Evolutionary conservation across 441 rosid genomes (phyloP), one percentile per base, ranked within the genome.

Genomic region (Rhodomyrtus psidioides): DNA sequence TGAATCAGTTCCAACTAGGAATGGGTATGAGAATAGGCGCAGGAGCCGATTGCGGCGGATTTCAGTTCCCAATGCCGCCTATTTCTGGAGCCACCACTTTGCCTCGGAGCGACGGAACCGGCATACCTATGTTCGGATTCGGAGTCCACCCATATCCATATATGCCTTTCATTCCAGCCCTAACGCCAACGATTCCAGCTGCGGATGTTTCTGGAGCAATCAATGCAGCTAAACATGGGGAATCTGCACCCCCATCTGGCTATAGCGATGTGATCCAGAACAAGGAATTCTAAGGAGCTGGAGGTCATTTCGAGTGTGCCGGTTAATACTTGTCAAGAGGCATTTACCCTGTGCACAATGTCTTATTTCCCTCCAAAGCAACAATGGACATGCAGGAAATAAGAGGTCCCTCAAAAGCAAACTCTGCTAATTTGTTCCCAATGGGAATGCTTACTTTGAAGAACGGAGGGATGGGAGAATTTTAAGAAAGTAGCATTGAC

Each of bases 1-100:
- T 82, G 87, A 82, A 65, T 55, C 87, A 86, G 55, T 82, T 62
- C 81, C 44, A 85, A 21, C 34, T 56, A 13, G 84, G 83, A 75
- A 82, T 82, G 87, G 87, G 85, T 5, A 53, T 82, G 62, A 65
- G 84, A n/a, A 62, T 53, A 34, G 84, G 62, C 19, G 53, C 84
- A 16, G 81, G 57, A 82, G 84, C 59, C 6, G 21, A 56, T 28
- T 53, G 60, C 55, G 12, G 62, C 79, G 54, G 26, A 57, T 55
- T 56, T 57, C 87, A 82, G 84, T 39, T 82, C 76, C 84, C 87
- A 24, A 42, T 34, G 51, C 82, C 58, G 5, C 81, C 84, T 39
- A 14, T 27, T 30, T 56, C 60, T 16, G 59, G 62, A 82, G 46
- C 84, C 9, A 1, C 57, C 83, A 12, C 62, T 42, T 34, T 28